Percentiles rank a stretch among this genome's conserved stretches.
These are phyloP conservation scores for Pseudopediastrum boryanum DNA, from an alignment of 139 green algal genomes.

Conservation along the genomic window DNA sequence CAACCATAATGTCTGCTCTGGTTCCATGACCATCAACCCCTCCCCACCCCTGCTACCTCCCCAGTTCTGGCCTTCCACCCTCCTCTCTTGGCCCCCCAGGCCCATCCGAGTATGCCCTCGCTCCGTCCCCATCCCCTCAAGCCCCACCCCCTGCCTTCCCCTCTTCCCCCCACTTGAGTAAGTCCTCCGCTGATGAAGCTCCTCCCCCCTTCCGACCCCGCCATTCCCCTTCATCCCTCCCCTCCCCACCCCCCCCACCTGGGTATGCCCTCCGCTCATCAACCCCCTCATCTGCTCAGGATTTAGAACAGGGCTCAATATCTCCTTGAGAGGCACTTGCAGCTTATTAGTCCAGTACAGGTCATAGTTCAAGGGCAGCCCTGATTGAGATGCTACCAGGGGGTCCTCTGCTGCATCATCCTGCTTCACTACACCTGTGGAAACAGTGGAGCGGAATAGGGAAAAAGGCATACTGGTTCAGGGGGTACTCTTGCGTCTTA, in stretches of 20 bases:
- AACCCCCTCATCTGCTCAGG: background rate
- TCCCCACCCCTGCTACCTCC: no score
- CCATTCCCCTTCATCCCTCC: no score
- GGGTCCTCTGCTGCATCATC: conserved; percentile 79
- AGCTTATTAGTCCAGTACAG: conserved; percentile 83
- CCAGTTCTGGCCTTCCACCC: no score
- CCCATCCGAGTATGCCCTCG: no score
- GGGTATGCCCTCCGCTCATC: background rate
- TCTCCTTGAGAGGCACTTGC: conserved; percentile 41
- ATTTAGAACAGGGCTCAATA: background rate
- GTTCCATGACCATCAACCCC: no score
- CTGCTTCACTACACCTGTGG: conserved; percentile 40
- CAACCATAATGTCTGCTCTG: no score
- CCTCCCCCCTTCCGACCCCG: no score
- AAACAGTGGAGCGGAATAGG: background rate
- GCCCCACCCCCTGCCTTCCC: no score
- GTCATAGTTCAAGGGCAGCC: conserved; percentile 46
- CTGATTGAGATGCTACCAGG: conserved; percentile 47
- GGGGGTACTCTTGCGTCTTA: background rate
- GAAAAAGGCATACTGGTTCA: conserved; percentile 6
- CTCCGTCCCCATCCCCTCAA: no score
- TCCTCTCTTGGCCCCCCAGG: no score
- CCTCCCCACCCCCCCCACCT: background rate
- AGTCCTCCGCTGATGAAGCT: no score
- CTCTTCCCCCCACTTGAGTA: no score